Percentiles rank a stretch among this genome's conserved stretches.
Evolutionary conservation across 257 asterid species (phyloP).

Genomic region (Nemophila menziesii): DNA sequence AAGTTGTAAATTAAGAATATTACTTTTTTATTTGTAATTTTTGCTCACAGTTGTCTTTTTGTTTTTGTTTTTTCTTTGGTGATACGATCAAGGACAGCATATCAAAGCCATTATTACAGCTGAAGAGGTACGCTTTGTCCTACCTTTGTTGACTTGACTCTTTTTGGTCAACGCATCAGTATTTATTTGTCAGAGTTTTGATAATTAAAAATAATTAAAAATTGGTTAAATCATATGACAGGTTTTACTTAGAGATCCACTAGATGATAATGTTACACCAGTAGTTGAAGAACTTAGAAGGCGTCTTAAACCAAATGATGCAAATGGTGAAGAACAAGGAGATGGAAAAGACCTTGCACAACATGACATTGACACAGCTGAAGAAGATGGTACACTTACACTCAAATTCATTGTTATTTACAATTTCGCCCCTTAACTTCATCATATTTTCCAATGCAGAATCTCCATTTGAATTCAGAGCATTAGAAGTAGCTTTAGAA

Average conservation of each 20-base stretch:
- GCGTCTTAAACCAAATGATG: slow-evolving; percentile 40
- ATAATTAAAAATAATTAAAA: too few relatives aligned
- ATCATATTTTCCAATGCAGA: slow-evolving; percentile 25
- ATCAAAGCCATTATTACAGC: slow-evolving; percentile 92
- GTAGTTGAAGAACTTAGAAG: slow-evolving; percentile 77
- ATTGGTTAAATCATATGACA: slow-evolving; percentile 9
- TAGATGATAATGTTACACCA: slow-evolving; percentile 63
- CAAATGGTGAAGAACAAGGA: slow-evolving; percentile 42
- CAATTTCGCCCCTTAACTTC: background rate
- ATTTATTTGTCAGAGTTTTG: background rate
- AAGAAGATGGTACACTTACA: slow-evolving; percentile 61
- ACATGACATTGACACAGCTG: slow-evolving; percentile 56
- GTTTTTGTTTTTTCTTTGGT: slow-evolving; percentile 8
- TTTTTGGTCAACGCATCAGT: background rate
- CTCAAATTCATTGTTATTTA: background rate
- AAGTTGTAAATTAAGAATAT: too few relatives aligned
- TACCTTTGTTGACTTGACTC: background rate
- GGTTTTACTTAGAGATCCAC: slow-evolving; percentile 82
- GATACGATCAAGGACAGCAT: slow-evolving; percentile 71
- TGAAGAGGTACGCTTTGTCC: slow-evolving; percentile 48
- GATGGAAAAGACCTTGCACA: slow-evolving; percentile 40
- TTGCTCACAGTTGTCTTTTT: slow-evolving; percentile 4
- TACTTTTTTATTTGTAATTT: background rate
- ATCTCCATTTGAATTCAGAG: slow-evolving; percentile 85
- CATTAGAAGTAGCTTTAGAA: slow-evolving; percentile 84